These are phyloP conservation scores for Cyberlindnera xylosilytica DNA, from an alignment of 805 yeast genomes.

Conservation along the genomic window DNA sequence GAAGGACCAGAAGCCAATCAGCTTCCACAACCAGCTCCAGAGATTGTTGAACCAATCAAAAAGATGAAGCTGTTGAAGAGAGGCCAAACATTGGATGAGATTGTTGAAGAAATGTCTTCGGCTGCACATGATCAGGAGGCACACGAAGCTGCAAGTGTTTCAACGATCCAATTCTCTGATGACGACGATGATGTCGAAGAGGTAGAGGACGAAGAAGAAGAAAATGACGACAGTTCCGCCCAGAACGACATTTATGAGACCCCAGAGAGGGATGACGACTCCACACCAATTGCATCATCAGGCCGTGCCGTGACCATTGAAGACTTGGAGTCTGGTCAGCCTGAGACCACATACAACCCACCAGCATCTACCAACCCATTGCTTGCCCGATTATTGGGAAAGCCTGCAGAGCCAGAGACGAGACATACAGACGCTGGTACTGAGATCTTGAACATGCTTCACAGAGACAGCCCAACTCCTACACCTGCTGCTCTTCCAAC, in stretches of 20 bases:
- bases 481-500: neutral
- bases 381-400: conserved; percentile 1
- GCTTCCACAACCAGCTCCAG: conserved; percentile 2
- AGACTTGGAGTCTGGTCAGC: neutral
- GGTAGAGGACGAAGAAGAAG: neutral
- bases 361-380: neutral
- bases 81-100: conserved; percentile 32
- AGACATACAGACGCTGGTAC: conserved; percentile 3
- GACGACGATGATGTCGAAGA: conserved; percentile 3
- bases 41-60: conserved; percentile 17
- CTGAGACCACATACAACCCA: neutral
- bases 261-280: neutral
- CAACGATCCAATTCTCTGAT: conserved; percentile 21
- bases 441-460: conserved; percentile 10
- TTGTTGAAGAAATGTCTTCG: conserved; percentile 11
- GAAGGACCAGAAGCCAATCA: conserved; percentile 3
- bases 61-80: conserved; percentile 35
- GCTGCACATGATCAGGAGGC: neutral
- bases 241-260: conserved; percentile 5
- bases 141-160: conserved; percentile 12
- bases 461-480: conserved; percentile 6
- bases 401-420: neutral
- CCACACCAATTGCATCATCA: neutral
- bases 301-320: conserved; percentile 1
- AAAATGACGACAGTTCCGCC: conserved; percentile 9